Conservation (phyloP, 169 alveolate species). For the Plasmodium coatneyi region DNA sequence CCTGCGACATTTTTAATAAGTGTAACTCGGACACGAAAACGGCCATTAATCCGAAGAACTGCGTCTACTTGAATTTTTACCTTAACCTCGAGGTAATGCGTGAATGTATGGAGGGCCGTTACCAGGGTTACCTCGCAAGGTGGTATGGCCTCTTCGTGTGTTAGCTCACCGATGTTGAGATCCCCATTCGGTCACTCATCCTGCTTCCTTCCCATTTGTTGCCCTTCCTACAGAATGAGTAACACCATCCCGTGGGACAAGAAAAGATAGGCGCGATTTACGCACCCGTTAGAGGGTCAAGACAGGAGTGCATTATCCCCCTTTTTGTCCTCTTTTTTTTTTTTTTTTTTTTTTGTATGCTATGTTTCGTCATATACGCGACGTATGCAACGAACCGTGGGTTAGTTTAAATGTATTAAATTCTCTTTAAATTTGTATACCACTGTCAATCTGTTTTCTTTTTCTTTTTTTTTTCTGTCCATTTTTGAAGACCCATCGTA, state of each 20-base stretch:
- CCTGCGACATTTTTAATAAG: slow-evolving; percentile 71
- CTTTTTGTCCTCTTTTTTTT: not conserved
- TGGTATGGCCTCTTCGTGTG: not conserved
- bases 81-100: slow-evolving; percentile 50
- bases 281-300: not conserved
- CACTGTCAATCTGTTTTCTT: not conserved
- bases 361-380: not conserved
- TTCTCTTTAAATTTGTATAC: not conserved
- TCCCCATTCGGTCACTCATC: not conserved
- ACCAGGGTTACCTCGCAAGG: not conserved
- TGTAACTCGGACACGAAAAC: slow-evolving; percentile 74
- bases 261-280: not conserved
- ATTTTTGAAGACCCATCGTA: not conserved
- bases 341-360: not conserved
- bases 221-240: not conserved
- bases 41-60: slow-evolving; percentile 54
- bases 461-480: not conserved
- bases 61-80: slow-evolving; percentile 60
- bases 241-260: not conserved
- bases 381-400: not conserved
- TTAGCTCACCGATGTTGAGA: not conserved
- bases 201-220: not conserved
- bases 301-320: not conserved
- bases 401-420: not conserved
- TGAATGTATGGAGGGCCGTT: not conserved